Evolutionary conservation across 495 filamentous ascomycete species (phyloP), one percentile per base, ranked within the genome.

Genomic region (Neurospora tetrasperma): DNA sequence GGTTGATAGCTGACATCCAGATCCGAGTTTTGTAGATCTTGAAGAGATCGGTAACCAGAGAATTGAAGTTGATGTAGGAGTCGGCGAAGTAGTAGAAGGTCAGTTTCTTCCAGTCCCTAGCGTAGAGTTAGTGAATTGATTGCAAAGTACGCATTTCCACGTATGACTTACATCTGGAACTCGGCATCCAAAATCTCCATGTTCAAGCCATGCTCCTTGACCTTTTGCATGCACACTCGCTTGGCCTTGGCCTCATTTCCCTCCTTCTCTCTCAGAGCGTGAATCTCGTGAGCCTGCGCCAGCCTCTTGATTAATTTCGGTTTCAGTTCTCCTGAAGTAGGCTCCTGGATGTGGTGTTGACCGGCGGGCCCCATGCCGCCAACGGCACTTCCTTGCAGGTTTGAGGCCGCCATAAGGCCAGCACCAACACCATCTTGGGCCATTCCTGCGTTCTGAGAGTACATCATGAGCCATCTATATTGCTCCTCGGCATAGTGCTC

Each of bases 111-210:
- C 93, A 97, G 82, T 98, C 96, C 91, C 96, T 99, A 76, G n/a
- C 4, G 38, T 39, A 18, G 7, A 20, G 74, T 79, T 46, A 79
- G 76, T 46, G 38, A 71, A 27, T 16, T 16, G 44, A 40, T 40
- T 18, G 2, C 35, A 71, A 40, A 59, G 12, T 1, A 9, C 23
- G 27, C 69, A 46, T 71, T 48, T 48, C 5, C 39, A 43, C 18
- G 6, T 59, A 35, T 11, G 69, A 86, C 93, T 88, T 85, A 97
- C 96, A 97, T 94, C 78, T 99, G 96, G 80, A 97, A 99, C 81
- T 99, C 96, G n/a, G 96, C 96, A 82, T 99, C 96, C 16, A 99
- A 88, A 73, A 99, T 98, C 78, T 99, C 96, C 96, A 99, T 98
- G 73, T 94, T 93, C 12, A 99, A 87, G 54, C 93, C 91, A 82